Conservation (phyloP, 305 asterid species). For the Fraxinus nigra region DNA sequence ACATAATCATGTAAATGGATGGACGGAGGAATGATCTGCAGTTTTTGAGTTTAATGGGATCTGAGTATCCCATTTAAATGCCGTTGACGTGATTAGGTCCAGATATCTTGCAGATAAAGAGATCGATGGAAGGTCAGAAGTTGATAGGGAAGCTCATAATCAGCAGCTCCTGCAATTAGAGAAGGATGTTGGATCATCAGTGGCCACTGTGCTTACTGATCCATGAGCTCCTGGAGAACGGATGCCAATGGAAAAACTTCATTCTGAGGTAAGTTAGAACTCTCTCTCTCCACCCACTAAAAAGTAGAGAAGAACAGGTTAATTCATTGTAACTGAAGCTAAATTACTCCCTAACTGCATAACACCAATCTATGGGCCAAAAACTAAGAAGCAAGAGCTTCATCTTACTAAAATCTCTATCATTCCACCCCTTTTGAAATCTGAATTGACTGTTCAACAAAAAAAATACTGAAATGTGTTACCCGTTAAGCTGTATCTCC, state of each 20-base stretch:
- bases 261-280: slow-evolving; percentile 53
- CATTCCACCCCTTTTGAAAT: not conserved
- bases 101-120: slow-evolving; percentile 59
- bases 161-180: slow-evolving; percentile 78
- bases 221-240: slow-evolving; percentile 93
- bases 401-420: not conserved
- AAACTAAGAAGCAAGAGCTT: not conserved
- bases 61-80: not conserved
- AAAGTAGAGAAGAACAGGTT: not conserved
- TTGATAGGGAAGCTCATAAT: slow-evolving; percentile 78
- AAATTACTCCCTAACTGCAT: not conserved
- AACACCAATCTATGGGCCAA: not conserved
- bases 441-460: not conserved
- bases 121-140: slow-evolving; percentile 63
- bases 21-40: not conserved
- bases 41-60: not conserved
- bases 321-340: not conserved
- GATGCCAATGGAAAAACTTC: slow-evolving; percentile 97
- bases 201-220: slow-evolving; percentile 86
- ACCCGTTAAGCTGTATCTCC: not conserved
- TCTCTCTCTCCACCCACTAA: not conserved
- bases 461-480: not conserved
- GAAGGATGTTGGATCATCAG: slow-evolving; percentile 91
- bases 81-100: slow-evolving; percentile 1
- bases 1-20: not conserved